Evolutionary conservation across 768 basidiomycete genomes (phyloP).

Genomic region (Pleurotus tuber-regium): DNA sequence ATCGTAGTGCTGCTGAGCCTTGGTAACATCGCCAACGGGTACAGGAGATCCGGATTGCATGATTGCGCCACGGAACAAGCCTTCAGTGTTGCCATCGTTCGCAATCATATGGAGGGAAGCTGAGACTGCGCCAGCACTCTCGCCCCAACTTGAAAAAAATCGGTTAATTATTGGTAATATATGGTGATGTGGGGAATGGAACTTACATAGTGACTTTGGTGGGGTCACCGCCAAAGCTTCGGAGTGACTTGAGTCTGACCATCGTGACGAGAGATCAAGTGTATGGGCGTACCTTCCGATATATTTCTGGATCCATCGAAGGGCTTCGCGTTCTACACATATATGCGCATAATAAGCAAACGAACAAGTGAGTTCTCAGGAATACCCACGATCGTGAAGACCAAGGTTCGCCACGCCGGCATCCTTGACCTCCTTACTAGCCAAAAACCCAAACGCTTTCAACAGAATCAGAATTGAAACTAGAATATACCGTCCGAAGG

Average conservation of each 20-base stretch:
- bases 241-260: not conserved
- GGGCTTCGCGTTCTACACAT: constrained; percentile 44
- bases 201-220: constrained; percentile 47
- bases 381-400: constrained; percentile 46
- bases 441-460: constrained; percentile 42
- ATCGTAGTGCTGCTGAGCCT: constrained; percentile 47
- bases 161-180: not conserved
- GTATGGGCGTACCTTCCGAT: constrained; percentile 31
- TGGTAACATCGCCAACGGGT: constrained; percentile 41
- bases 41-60: constrained; percentile 51
- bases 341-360: not conserved
- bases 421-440: constrained; percentile 39
- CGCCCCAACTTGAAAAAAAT: constrained; percentile 41
- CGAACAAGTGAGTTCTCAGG: not conserved
- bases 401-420: constrained; percentile 55
- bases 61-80: constrained; percentile 48
- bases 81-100: constrained; percentile 41
- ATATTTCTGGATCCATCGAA: constrained; percentile 63
- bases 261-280: not conserved
- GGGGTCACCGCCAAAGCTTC: constrained; percentile 56
- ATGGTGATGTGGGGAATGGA: too few relatives aligned
- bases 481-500: not conserved
- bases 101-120: constrained; percentile 48
- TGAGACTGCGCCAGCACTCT: constrained; percentile 57
- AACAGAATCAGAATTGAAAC: constrained; percentile 9